A percentile compares a stretch with the other conserved stretches of the same genome.
These are phyloP conservation scores for Solanum infundibuliforme DNA, from an alignment of 257 asterid species.

Conservation along the genomic window DNA sequence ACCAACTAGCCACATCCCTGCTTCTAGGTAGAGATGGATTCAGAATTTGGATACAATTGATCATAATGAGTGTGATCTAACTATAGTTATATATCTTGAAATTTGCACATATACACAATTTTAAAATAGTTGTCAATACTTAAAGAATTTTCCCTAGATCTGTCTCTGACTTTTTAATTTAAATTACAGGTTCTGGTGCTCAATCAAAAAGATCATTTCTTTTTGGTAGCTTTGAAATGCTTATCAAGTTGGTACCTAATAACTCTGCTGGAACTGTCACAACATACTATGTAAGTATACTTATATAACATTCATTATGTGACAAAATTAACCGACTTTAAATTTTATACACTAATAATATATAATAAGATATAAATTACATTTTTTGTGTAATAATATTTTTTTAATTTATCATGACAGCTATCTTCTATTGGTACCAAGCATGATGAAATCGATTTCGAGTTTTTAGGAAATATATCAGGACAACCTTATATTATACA, in stretches of 20 bases:
- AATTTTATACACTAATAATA: not conserved
- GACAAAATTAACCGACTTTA: too few species aligned
- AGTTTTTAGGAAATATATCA: slow-evolving; percentile 66
- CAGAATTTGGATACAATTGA: not conserved
- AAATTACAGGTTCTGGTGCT: slow-evolving; percentile 45
- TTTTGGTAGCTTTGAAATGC: slow-evolving; percentile 66
- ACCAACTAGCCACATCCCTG: not conserved
- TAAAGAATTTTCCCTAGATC: not conserved
- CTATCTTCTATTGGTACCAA: slow-evolving; percentile 47
- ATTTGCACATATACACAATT: not conserved
- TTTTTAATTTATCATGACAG: slow-evolving; percentile 8
- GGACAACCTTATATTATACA: slow-evolving; percentile 61
- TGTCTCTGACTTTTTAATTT: not conserved
- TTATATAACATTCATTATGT: too few species aligned
- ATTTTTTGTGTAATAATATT: not conserved
- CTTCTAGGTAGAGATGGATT: not conserved
- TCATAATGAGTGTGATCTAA: not conserved
- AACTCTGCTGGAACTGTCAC: slow-evolving; percentile 81
- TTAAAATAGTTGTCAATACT: not conserved
- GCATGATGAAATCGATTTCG: slow-evolving; percentile 81
- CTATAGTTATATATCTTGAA: not conserved
- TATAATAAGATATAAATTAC: not conserved
- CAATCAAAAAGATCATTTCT: slow-evolving; percentile 43
- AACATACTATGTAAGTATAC: slow-evolving; percentile 44
- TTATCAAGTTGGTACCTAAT: slow-evolving; percentile 49